Evolutionary conservation across 2,329 filamentous ascomycete genomes (phyloP).

Genomic region (Teratosphaeria pseudoeucalypti): DNA sequence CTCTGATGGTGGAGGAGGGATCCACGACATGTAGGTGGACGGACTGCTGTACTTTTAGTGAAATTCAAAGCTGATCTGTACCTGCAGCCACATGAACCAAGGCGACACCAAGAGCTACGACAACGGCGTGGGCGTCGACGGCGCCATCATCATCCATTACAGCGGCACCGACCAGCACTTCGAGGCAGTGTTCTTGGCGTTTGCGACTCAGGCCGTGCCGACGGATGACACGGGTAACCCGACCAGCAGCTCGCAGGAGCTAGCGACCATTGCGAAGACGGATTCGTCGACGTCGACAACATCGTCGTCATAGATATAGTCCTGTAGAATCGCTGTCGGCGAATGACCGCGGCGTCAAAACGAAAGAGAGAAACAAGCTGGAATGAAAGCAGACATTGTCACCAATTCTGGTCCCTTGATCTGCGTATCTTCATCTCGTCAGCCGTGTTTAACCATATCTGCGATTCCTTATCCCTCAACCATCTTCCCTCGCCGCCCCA

Average conservation of each 20-base stretch:
- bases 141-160: slow-evolving; percentile 27
- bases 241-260: slow-evolving; percentile 8
- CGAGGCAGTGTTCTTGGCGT: slow-evolving; percentile 31
- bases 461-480: no score
- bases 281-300: slow-evolving; percentile 4
- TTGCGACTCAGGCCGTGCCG: slow-evolving; percentile 27
- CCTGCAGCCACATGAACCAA: slow-evolving; percentile 30
- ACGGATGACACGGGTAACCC: slow-evolving; percentile 24
- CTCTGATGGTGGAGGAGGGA: slow-evolving; percentile 16
- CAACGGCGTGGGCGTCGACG: slow-evolving; percentile 30
- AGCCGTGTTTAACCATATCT: no score
- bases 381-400: no score
- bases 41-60: neutral
- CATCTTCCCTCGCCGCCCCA: no score
- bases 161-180: slow-evolving; percentile 23
- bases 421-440: no score
- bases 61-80: neutral
- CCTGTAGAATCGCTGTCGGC: no score
- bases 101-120: slow-evolving; percentile 24
- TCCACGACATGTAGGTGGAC: slow-evolving; percentile 25
- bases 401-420: no score
- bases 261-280: slow-evolving; percentile 4
- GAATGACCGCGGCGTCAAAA: no score
- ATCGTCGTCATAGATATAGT: slow-evolving; percentile 1
- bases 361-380: no score